Base-by-base conservation (phyloP, 208 protist species). In the Trichomonas vaginalis region DNA sequence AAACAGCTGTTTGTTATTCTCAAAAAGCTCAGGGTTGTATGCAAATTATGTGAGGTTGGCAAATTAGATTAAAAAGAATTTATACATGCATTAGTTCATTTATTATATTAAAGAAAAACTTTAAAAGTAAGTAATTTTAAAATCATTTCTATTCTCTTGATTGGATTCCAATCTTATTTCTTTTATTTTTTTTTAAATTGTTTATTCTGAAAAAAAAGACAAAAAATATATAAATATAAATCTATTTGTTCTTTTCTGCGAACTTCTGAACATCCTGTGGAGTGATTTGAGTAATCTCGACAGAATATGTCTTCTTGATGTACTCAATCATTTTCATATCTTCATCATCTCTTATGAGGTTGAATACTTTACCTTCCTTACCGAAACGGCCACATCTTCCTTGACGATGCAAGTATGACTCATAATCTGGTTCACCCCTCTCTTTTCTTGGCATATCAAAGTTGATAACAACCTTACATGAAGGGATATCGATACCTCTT, bases 381-480 rank as follows among this genome's bases (percentile, higher is more conserved):
- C 99, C 99, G 96, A 99, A 99, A 95, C 99, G 98, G 49, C 98
- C 98, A 0, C 98, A 98, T 95, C 99, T 98, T 48, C 99, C 98
- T 96, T 99, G 99, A n/a, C 97, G 80, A 90, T 98, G 97, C 45
- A 98, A 96, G 96, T 98, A 98, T 32, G 32, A 35, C 8, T 88
- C 35, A 21, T 32, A 48, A 48, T 88, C 39, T 32, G 40, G 35
- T 70, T 70, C 21, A 27, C 56, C 56, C 17, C n/a, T 27, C 6
- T n/a, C 4, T 70, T 70, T 70, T n/a, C 1, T 97, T 79, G 99
- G 99, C 46, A 99, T 96, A 96, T 99, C 99, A 97, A 99, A 99
- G 97, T 99, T 99, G 96, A 99, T 97, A 83, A 99, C 98, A 17
- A 99, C 97, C 9, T 98, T 98, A 17, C 99, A 97, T 96, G 98